Evolutionary conservation across 306 rosid species (phyloP), one percentile per base, ranked within the genome.

Genomic region (Vigna radiata): DNA sequence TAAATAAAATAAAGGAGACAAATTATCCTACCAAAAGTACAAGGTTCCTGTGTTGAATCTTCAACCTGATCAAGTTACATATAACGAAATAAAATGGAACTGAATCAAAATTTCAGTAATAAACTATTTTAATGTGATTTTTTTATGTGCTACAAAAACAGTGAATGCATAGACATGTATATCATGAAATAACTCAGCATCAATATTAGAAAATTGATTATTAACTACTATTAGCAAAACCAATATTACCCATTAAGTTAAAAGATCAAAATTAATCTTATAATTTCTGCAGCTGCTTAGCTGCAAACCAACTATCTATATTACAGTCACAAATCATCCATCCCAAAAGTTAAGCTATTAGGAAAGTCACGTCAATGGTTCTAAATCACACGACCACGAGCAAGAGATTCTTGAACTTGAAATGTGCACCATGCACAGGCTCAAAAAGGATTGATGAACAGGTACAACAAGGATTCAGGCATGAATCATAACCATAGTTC

Each of bases 1-100:
- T 25, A 72, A 68, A 65, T 47, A 25, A 72, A 37, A 54, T 41
- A n/a, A 25, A 64, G 68, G 65, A 25, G 73, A 79, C 37, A 56
- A 43, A 77, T 59, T 55, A 77, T 55, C 91, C 65, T 89, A 93
- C 98, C 98, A 3, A 77, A 46, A 37, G 61, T 68, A 79, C 55
- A 76, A 73, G 84, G 56, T 31, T 67, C 84, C 68, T 63, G 70
- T 29, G 76, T 71, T 75, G 58, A 65, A 84, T 84, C 96, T 68
- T 83, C 88, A 50, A 80, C 90, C 97, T 91, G 87, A 62, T 85
- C 67, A 73, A 82, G 72, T 69, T 76, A 63, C 44, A 77, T 70
- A 58, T 61, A 79, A 72, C 16, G 49, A 78, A 77, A 81, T 61
- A 64, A 64, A 83, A 77, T 77, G 89, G 72, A 81, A 73, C 54